Conservation (phyloP, 495 filamentous ascomycete genomes). For the Coniosporium apollinis region DNA sequence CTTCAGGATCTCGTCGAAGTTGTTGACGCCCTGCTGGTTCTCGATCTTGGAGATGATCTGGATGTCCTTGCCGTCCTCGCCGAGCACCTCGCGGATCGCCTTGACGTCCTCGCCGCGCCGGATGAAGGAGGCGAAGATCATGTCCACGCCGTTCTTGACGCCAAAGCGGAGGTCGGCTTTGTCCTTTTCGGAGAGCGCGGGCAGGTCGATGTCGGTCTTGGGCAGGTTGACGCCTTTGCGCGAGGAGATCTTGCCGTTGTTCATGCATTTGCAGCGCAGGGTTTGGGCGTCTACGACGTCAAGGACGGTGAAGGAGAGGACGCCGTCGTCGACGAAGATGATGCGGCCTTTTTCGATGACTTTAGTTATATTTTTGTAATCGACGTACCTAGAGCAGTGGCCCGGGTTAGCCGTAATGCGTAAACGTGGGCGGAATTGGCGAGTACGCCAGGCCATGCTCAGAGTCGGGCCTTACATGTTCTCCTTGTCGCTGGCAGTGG, state of each 20-base stretch:
- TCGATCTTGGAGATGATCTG: conserved; percentile 99
- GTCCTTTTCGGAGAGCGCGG: conserved; percentile 96
- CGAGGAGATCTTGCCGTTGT: conserved; percentile 96
- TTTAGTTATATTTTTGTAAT: conserved; percentile 99
- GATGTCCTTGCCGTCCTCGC: conserved; percentile 84
- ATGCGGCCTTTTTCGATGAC: conserved; percentile 84
- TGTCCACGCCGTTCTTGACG: conserved; percentile 95
- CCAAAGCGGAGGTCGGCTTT: conserved; percentile 82
- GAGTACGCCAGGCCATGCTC: too few relatives aligned
- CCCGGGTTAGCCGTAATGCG: background rate
- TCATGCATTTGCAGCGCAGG: conserved; percentile 64
- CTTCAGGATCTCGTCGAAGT: conserved; percentile 92
- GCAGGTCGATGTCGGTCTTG: conserved; percentile 95
- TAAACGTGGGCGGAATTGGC: too few relatives aligned
- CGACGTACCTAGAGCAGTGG: conserved; percentile 56
- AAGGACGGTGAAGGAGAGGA: conserved; percentile 86
- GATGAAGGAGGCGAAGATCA: conserved; percentile 98
- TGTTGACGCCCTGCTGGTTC: conserved; percentile 97
- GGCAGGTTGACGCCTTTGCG: conserved; percentile 98
- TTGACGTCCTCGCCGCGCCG: conserved; percentile 81
- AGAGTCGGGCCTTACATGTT: conserved; percentile 77
- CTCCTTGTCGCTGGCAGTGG: conserved; percentile 60
- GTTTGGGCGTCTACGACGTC: conserved; percentile 79
- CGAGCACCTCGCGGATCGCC: conserved; percentile 78
- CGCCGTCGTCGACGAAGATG: conserved; percentile 97